Conservation (phyloP, 192 early-diverging fungal species). For the Entomortierella chlamydospora region DNA sequence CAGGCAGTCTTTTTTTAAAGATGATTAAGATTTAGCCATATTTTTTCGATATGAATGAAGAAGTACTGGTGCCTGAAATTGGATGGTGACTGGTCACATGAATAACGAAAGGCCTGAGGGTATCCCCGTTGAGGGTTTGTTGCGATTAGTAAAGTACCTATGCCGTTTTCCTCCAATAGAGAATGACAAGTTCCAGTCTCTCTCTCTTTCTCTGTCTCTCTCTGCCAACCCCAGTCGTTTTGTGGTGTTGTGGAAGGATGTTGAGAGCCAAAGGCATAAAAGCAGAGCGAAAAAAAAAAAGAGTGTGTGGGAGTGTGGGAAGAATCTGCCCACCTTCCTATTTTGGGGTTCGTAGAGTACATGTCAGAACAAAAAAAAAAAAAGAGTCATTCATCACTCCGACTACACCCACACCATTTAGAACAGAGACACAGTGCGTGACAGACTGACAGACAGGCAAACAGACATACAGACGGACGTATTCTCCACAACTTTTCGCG, state of each 20-base stretch:
- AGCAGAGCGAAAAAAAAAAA: background rate
- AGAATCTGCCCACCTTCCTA: constrained; percentile 20
- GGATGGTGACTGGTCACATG: background rate
- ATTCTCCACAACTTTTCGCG: background rate
- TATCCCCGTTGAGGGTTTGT: no score
- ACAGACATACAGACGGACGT: constrained; percentile 3
- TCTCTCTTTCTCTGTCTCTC: background rate
- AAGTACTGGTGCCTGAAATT: background rate
- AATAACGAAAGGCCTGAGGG: background rate
- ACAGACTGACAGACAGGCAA: no score
- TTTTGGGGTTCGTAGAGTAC: constrained; percentile 12
- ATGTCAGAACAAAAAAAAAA: background rate
- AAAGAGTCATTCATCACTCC: constrained; percentile 34
- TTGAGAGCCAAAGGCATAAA: background rate
- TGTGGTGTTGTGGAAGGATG: background rate
- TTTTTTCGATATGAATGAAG: no score
- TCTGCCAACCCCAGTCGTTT: background rate
- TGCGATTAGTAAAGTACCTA: no score
- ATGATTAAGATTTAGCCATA: no score
- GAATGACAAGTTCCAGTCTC: background rate
- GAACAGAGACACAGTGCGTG: background rate
- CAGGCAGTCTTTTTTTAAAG: background rate
- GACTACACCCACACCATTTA: no score
- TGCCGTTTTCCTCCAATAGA: no score
- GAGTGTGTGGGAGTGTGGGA: no score